phyloP scores from a whole-genome alignment of 768 basidiomycete genomes.

The Chiua virens region DNA sequence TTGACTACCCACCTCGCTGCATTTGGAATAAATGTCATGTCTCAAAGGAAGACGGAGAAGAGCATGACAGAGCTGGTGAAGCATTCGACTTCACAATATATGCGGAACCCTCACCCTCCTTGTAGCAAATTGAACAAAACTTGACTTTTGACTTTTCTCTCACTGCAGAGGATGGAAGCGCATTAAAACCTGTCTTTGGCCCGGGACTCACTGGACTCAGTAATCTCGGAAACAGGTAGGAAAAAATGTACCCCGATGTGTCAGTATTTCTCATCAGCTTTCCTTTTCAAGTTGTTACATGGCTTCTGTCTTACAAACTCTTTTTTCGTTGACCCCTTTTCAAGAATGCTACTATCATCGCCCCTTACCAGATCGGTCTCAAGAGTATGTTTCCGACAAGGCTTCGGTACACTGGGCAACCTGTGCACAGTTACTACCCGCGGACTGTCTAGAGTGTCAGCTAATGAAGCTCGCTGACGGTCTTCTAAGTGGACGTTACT shows the following conservation, averaged over 20 bases:
- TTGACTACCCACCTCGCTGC: conserved; percentile 68
- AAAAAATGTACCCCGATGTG: neutral
- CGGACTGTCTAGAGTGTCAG: conserved; percentile 92
- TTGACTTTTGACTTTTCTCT: conserved; percentile 92
- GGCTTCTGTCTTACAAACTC: conserved; percentile 85
- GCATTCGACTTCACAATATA: neutral
- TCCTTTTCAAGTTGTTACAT: conserved; percentile 79
- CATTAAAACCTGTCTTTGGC: conserved; percentile 86
- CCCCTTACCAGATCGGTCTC: conserved; percentile 10
- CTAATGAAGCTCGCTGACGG: conserved; percentile 92
- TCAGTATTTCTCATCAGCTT: neutral
- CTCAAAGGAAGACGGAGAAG: conserved; percentile 90
- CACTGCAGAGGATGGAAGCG: conserved; percentile 81
- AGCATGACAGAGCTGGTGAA: conserved; percentile 92
- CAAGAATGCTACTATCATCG: conserved; percentile 60
- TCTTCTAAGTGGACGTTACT: conserved; percentile 89
- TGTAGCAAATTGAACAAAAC: conserved; percentile 94
- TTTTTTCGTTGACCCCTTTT: conserved; percentile 83
- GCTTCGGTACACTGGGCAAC: conserved; percentile 52
- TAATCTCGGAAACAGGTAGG: conserved; percentile 88
- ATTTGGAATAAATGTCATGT: conserved; percentile 86
- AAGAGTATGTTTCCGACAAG: conserved; percentile 22
- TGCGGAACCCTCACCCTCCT: neutral
- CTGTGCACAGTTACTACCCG: conserved; percentile 71
- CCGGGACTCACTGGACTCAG: conserved; percentile 84